Percentiles rank a stretch among this genome's conserved stretches.
These are phyloP conservation scores for Umbelopsis sp. DNA, from an alignment of 371 early-diverging fungal genomes.

Conservation along the genomic window DNA sequence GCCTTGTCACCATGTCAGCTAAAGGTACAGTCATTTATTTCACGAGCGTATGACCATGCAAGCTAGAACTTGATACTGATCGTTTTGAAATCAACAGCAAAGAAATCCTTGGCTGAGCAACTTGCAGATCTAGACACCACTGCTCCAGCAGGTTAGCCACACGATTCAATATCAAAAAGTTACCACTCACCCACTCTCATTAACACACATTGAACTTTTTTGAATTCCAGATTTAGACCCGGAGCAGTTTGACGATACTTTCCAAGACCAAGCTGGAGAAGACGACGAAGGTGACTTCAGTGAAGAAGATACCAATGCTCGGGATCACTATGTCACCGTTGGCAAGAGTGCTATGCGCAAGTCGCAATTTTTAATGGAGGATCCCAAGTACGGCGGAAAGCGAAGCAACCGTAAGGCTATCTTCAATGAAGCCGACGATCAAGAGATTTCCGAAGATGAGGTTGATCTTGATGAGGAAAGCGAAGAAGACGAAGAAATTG, in stretches of 20 bases:
- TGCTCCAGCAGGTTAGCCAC: slow-evolving; percentile 62
- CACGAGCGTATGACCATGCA: not conserved
- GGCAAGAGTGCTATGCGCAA: slow-evolving; percentile 74
- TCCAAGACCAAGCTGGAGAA: slow-evolving; percentile 35
- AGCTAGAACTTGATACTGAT: not conserved
- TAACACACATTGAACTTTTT: slow-evolving; percentile 1
- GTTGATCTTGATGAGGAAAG: slow-evolving; percentile 26
- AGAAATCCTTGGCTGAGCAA: slow-evolving; percentile 67
- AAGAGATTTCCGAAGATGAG: slow-evolving; percentile 28
- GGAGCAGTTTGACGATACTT: slow-evolving; percentile 61
- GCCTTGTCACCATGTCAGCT: slow-evolving; percentile 1
- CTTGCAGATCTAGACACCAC: slow-evolving; percentile 72
- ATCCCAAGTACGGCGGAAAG: slow-evolving; percentile 80
- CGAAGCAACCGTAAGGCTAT: slow-evolving; percentile 66
- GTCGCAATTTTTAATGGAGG: slow-evolving; percentile 66
- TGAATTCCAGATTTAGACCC: slow-evolving; percentile 57
- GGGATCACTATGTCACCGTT: slow-evolving; percentile 73
- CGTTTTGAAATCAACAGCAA: slow-evolving; percentile 15
- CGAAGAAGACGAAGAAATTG: slow-evolving; percentile 38
- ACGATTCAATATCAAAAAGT: not conserved
- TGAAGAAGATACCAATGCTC: slow-evolving; percentile 47
- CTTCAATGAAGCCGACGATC: slow-evolving; percentile 51
- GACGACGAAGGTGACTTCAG: slow-evolving; percentile 53
- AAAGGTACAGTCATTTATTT: not conserved
- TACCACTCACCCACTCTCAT: not conserved